phyloP scores from a whole-genome alignment of 2,329 filamentous ascomycete genomes.

The Ophiostoma sp. region DNA sequence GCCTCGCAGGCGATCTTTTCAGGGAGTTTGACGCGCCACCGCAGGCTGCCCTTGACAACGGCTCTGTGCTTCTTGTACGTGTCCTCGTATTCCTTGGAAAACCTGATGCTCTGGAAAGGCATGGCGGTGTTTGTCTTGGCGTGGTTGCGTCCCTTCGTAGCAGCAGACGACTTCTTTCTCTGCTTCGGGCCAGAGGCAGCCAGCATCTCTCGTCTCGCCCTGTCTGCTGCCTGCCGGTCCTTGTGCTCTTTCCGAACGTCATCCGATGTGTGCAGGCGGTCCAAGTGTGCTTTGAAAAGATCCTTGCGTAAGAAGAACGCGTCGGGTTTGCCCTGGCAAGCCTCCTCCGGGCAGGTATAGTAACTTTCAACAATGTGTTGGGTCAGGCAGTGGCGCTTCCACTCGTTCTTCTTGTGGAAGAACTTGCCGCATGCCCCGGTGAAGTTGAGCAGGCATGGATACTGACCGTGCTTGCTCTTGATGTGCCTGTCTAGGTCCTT shows the following conservation, averaged over 20 bases:
- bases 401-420: slow-evolving; percentile 84
- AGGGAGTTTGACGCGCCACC: neutral
- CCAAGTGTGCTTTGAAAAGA: neutral
- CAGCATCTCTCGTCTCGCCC: too few relatives aligned
- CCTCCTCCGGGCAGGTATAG: slow-evolving; percentile 66
- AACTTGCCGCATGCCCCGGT: slow-evolving; percentile 65
- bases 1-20: neutral
- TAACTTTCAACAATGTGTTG: slow-evolving; percentile 71
- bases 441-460: neutral
- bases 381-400: slow-evolving; percentile 81
- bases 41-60: neutral
- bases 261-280: neutral
- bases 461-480: neutral
- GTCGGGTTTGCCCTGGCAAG: slow-evolving; percentile 27
- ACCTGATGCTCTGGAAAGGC: neutral
- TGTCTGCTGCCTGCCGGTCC: neutral
- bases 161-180: neutral
- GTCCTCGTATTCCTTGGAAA: neutral
- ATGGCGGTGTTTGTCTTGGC: neutral
- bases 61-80: neutral
- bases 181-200: neutral
- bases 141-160: neutral
- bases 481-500: neutral
- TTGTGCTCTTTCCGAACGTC: neutral
- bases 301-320: neutral